Evolutionary conservation across 495 filamentous ascomycete species (phyloP), one percentile per base, ranked within the genome.

Genomic region (Neurospora sp.): DNA sequence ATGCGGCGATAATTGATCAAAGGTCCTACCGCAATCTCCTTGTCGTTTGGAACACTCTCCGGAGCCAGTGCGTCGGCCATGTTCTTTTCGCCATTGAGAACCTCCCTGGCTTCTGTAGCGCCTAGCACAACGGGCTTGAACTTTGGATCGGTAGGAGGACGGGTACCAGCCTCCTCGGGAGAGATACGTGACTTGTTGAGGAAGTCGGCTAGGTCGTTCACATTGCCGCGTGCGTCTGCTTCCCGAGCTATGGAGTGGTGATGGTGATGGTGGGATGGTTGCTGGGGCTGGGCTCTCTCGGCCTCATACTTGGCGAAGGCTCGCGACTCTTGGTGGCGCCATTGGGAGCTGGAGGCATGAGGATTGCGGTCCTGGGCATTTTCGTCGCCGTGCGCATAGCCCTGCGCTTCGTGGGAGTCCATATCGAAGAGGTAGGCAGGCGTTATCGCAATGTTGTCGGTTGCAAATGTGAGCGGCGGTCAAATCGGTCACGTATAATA

Each of bases 1-100:
- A 94, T 96, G 77, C 90, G 89, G 74, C 90, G 88, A 79, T 95
- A 93, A 81, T 97, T 97, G 76, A 97, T 81, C 71, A 97, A 81
- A 9, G 94, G 94, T 16, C 94, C 94, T 75, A 90, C 92, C 41
- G 92, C 84, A 22, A 97, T 84, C 72, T 94, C 87, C 70, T 89
- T 81, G 69, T 82, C 84, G 70, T 86, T 82, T 35, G 75, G 73
- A 7, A 72, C 65, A 20, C 48, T 45, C 53, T 65, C 53, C 27
- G 53, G 53, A 17, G 27, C 27, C 27, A 65, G 35, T 37, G 69
- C 40, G 39, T 45, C 53, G 61, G 69, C 78, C 48, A 41, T 40
- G 73, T 3, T 17, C 17, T 71, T 69, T 42, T 48, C 40, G 37
- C 61, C 20, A 38, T 73, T 45, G 69, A 44, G 70, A 9, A 31